Evolutionary conservation across 768 basidiomycete species (phyloP).

Genomic region (Calocera cornea): DNA sequence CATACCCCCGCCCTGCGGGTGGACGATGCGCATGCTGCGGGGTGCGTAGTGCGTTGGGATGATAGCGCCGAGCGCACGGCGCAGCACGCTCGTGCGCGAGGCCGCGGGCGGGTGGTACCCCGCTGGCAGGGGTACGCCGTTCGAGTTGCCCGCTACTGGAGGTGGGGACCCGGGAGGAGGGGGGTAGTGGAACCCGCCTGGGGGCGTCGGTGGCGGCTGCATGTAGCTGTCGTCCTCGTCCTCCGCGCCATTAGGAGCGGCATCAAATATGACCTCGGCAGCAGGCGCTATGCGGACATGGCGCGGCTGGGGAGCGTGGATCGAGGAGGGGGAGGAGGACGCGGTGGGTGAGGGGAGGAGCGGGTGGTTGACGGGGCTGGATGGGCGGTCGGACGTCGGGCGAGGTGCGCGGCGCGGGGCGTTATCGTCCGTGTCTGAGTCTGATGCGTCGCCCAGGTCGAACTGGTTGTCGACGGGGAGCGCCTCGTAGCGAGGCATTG

Average conservation of each 20-base stretch:
- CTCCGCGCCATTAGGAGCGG: neutral
- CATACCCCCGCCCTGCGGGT: slow-evolving; percentile 46
- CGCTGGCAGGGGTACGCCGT: neutral
- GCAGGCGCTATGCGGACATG: neutral
- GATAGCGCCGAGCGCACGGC: slow-evolving; percentile 44
- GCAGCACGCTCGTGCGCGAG: slow-evolving; percentile 35
- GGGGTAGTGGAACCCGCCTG: neutral
- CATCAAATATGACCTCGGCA: neutral
- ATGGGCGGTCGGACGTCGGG: neutral
- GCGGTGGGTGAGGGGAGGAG: neutral
- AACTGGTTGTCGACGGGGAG: neutral
- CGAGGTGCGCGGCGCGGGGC: too few relatives aligned
- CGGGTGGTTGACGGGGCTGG: neutral
- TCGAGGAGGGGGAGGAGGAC: neutral
- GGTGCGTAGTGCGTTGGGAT: slow-evolving; percentile 49
- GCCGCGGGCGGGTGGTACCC: neutral
- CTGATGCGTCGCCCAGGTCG: neutral
- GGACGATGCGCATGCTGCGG: slow-evolving; percentile 6
- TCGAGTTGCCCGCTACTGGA: neutral
- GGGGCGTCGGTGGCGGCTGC: neutral
- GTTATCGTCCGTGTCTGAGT: neutral
- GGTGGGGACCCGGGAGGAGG: neutral
- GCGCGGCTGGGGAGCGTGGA: neutral
- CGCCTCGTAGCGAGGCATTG: neutral
- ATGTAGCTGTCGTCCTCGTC: slow-evolving; percentile 2